Conservation (phyloP, 2,329 filamentous ascomycete genomes). For the Venturia oleaginea region DNA sequence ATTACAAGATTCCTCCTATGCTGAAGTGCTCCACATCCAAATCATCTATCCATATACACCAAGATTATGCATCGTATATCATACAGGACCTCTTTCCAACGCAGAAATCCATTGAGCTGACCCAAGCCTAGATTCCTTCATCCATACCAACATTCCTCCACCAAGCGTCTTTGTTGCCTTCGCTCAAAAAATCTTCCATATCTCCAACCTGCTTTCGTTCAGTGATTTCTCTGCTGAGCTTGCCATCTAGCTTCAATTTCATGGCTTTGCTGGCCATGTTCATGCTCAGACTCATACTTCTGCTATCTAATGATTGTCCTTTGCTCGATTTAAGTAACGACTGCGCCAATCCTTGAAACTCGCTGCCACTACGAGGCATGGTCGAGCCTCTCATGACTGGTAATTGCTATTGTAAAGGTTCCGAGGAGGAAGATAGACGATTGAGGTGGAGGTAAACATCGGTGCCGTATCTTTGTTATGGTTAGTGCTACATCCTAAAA, state of each 20-base stretch:
- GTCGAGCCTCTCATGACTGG: conserved; percentile 75
- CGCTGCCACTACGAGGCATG: conserved; percentile 27
- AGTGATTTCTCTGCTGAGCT: conserved; percentile 55
- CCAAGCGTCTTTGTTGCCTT: conserved; percentile 28
- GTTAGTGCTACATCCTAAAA: conserved; percentile 1
- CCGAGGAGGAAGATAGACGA: conserved; percentile 85
- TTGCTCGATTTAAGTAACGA: background rate
- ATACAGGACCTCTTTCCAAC: background rate
- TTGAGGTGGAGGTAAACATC: conserved; percentile 98
- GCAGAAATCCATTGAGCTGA: background rate
- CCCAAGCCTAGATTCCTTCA: conserved; percentile 31
- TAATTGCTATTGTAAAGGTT: conserved; percentile 89
- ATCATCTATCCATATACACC: background rate
- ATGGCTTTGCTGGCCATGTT: conserved; percentile 41
- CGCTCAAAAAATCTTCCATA: conserved; percentile 65
- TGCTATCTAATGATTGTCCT: background rate
- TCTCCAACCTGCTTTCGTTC: conserved; percentile 88
- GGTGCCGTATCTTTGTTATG: conserved; percentile 71
- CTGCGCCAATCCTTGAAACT: conserved; percentile 53
- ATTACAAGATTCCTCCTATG: background rate
- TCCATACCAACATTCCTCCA: conserved; percentile 43
- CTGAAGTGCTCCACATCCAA: background rate
- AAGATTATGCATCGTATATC: background rate
- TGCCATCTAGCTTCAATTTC: conserved; percentile 57
- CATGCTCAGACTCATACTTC: conserved; percentile 18